phyloP scores from a whole-genome alignment of 169 alveolate genomes.

The Blepharisma undulans region DNA sequence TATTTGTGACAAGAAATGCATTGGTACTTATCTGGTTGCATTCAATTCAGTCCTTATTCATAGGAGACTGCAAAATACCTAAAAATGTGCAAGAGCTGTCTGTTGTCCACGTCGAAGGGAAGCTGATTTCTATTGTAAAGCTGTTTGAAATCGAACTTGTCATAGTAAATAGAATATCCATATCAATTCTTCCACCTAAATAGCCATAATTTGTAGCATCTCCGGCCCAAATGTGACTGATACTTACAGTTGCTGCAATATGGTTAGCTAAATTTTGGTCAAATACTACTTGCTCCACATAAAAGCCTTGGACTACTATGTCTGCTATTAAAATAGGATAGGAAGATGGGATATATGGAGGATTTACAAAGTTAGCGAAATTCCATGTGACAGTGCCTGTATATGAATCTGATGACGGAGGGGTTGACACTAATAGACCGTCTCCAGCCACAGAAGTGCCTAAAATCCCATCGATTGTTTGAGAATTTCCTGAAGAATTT shows the following conservation, averaged over 20 bases:
- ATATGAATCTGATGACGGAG: slow-evolving; percentile 5
- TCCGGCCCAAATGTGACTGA: background rate
- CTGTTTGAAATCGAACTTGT: background rate
- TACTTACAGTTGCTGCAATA: background rate
- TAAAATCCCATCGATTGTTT: background rate
- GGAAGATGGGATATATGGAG: background rate
- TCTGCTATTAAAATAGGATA: background rate
- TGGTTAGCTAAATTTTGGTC: background rate
- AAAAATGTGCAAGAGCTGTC: background rate
- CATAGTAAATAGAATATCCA: background rate
- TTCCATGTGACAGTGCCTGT: background rate
- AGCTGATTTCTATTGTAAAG: background rate
- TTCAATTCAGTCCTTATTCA: background rate
- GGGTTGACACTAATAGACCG: background rate
- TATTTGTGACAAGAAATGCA: background rate
- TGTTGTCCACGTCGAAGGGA: background rate
- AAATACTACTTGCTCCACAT: background rate
- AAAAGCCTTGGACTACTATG: background rate
- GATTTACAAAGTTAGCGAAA: background rate
- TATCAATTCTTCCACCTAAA: background rate
- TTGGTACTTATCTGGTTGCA: background rate
- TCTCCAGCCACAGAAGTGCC: background rate
- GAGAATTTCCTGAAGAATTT: background rate
- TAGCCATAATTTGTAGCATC: background rate
- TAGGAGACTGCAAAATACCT: background rate